A percentile compares a stretch with the other conserved stretches of the same genome.
Evolutionary conservation across 2,329 filamentous ascomycete genomes (phyloP).

Genomic region (Dactylellina haptotyla): DNA sequence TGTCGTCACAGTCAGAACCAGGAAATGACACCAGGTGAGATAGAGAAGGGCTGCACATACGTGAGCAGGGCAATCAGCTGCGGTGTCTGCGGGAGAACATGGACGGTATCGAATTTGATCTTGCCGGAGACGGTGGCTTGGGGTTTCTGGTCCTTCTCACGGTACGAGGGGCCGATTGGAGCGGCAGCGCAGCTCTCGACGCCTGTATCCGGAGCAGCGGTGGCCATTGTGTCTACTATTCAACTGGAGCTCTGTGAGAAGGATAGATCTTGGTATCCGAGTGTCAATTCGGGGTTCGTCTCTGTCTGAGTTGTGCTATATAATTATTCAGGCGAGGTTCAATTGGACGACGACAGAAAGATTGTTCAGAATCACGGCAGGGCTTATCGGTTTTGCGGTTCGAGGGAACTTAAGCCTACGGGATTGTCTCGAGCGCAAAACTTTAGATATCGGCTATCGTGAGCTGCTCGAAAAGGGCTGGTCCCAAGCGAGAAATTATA

Average conservation of each 20-base stretch:
- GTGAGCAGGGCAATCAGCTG: slow-evolving; percentile 97
- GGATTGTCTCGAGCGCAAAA: slow-evolving; percentile 10
- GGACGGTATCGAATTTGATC: slow-evolving; percentile 84
- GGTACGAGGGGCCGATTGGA: slow-evolving; percentile 58
- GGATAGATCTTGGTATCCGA: neutral
- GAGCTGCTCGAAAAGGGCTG: slow-evolving; percentile 16
- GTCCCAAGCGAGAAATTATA: slow-evolving; percentile 32
- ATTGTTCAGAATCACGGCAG: neutral
- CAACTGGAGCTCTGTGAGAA: neutral
- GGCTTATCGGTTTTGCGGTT: neutral
- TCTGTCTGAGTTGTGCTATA: neutral
- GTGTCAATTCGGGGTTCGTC: neutral
- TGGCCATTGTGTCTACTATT: slow-evolving; percentile 31
- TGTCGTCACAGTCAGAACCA: slow-evolving; percentile 61
- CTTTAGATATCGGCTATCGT: slow-evolving; percentile 30
- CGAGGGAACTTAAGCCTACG: no score
- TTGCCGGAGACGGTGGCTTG: slow-evolving; percentile 74
- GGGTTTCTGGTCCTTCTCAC: slow-evolving; percentile 56
- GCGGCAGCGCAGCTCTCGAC: slow-evolving; percentile 54
- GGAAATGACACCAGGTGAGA: neutral
- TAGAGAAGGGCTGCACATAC: slow-evolving; percentile 69
- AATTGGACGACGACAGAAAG: neutral
- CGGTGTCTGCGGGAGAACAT: slow-evolving; percentile 89
- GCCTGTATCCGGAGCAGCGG: slow-evolving; percentile 40
- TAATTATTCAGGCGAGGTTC: neutral